Evolutionary conservation across 768 basidiomycete genomes (phyloP).

Genomic region (Pleurotus ostreatus): DNA sequence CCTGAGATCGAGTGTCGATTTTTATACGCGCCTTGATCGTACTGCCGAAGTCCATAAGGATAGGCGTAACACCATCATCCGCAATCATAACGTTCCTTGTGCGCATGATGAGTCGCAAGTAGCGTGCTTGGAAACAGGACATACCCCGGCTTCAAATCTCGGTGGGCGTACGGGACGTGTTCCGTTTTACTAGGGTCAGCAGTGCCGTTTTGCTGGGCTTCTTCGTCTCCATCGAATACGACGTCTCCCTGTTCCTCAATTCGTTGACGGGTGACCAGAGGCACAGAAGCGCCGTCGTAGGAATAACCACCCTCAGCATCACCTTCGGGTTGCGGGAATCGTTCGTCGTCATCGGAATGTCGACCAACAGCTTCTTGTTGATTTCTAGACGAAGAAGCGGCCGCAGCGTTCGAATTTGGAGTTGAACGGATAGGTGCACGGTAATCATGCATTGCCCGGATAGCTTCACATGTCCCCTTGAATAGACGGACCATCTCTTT

Average conservation of each 20-base stretch:
- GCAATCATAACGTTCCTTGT: slow-evolving; percentile 93
- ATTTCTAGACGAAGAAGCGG: slow-evolving; percentile 16
- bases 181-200: slow-evolving; percentile 37
- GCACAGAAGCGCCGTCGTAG: slow-evolving; percentile 54
- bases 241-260: slow-evolving; percentile 54
- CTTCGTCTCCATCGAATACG: slow-evolving; percentile 81
- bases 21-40: slow-evolving; percentile 80
- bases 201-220: slow-evolving; percentile 39
- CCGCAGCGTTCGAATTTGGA: slow-evolving; percentile 8
- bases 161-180: slow-evolving; percentile 88
- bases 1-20: slow-evolving; percentile 81
- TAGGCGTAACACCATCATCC: slow-evolving; percentile 81
- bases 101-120: neutral
- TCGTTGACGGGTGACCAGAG: slow-evolving; percentile 54
- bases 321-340: slow-evolving; percentile 74
- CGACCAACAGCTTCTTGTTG: slow-evolving; percentile 21
- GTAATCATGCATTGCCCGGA: slow-evolving; percentile 93
- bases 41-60: slow-evolving; percentile 99
- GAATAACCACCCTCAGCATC: slow-evolving; percentile 74
- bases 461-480: slow-evolving; percentile 90
- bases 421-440: slow-evolving; percentile 46
- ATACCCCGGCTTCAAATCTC: slow-evolving; percentile 95
- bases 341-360: slow-evolving; percentile 56
- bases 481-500: slow-evolving; percentile 86
- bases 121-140: slow-evolving; percentile 21